Base-by-base conservation (phyloP, 2,329 filamentous ascomycete species). In the Lecanosticta acicola region DNA sequence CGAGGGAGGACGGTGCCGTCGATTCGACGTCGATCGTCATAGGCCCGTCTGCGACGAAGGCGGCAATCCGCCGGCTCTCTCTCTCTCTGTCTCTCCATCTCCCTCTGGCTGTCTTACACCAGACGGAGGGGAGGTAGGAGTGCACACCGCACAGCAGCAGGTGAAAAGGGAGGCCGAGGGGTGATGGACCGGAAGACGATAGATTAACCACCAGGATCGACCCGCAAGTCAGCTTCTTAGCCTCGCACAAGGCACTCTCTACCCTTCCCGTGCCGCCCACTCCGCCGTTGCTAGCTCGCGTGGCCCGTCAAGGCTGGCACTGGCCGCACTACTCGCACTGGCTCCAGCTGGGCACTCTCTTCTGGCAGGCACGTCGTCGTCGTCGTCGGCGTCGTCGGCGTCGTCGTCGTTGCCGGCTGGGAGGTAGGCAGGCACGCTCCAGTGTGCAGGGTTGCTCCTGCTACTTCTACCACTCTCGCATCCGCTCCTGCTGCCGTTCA, bases 121-220 rank as follows among this genome's bases (percentile, higher is more conserved):
- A n/a, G n/a, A n/a, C n/a, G n/a, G n/a, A n/a, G n/a, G n/a, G n/a
- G n/a, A n/a, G n/a, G n/a, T n/a, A n/a, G n/a, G n/a, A n/a, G n/a
- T n/a, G n/a, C n/a, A n/a, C n/a, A n/a, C 11, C 7, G 24, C 24
- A 29, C 24, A 5, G 24, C 5, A 29, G 24, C 7, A 29, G 11
- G 24, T 7, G 7, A 29, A 29, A 11, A 29, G 7, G 7, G 7
- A 29, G 11, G 24, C 46, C 48, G 50, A 54, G 53, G 39, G 50
- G 55, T 51, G 41, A 43, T 53, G 49, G 46, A 57, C 51, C 57
- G 50, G 56, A 46, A 33, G 37, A 46, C 50, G 49, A 58, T 58
- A 59, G 58, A 62, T 62, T 58, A 54, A 48, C 59, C 51, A 48
- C 58, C 51, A 57, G 57, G 56, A 57, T 60, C 49, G 39, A 43